Evolutionary conservation across 1,284 basidiomycete species (phyloP).

Genomic region (Cutaneotrichosporon sp.): DNA sequence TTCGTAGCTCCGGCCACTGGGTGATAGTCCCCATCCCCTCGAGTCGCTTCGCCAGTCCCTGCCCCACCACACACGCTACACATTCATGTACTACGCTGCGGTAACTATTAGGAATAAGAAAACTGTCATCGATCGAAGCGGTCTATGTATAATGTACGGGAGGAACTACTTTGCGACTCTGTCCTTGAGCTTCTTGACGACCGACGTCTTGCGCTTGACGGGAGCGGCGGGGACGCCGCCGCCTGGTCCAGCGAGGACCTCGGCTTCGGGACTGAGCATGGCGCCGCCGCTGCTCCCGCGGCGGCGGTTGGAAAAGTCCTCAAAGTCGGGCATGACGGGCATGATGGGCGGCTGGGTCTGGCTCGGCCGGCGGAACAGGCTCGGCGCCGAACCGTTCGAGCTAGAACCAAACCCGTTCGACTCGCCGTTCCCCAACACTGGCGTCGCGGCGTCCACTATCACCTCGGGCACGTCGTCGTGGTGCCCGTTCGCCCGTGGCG

Average conservation of each 20-base stretch:
- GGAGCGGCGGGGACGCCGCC: no score
- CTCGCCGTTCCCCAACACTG: no score
- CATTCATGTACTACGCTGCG: no score
- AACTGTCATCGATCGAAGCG: no score
- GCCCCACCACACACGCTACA: no score
- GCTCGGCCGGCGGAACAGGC: conserved; percentile 7
- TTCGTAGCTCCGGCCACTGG: no score
- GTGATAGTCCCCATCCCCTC: no score
- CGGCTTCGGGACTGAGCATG: neutral
- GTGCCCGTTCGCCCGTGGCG: no score
- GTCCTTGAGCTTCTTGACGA: conserved; percentile 46
- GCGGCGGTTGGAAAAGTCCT: conserved; percentile 25
- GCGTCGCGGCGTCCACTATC: neutral
- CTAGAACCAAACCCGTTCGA: neutral
- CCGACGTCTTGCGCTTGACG: conserved; percentile 42
- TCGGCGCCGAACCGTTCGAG: neutral
- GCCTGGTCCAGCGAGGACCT: neutral
- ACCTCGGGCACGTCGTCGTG: conserved; percentile 2
- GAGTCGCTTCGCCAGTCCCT: no score
- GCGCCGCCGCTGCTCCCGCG: neutral
- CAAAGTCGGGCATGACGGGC: conserved; percentile 47
- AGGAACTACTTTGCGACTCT: conserved; percentile 24
- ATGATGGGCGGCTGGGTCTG: conserved; percentile 39
- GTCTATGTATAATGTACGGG: no score
- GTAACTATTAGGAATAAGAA: no score